phyloP scores from a whole-genome alignment of 768 basidiomycete species.

The Mycena galericulata region DNA sequence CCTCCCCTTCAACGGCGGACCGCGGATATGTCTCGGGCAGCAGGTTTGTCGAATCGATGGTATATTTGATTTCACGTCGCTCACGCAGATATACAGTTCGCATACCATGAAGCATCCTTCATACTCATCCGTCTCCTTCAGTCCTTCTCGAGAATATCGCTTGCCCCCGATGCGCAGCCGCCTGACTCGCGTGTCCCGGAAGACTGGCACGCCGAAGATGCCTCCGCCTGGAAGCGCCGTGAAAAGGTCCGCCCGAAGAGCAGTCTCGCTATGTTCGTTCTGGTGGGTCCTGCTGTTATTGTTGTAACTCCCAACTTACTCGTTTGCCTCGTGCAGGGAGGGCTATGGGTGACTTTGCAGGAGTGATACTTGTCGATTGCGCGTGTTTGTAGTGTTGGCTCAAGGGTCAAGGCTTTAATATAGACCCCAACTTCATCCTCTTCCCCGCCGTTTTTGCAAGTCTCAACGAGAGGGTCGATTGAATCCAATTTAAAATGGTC shows the following conservation, averaged over 20 bases:
- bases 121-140: slow-evolving; percentile 17
- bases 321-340: background rate
- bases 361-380: no score
- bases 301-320: background rate
- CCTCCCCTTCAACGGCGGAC: slow-evolving; percentile 53
- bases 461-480: no score
- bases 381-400: no score
- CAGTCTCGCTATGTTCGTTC: slow-evolving; percentile 16
- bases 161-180: slow-evolving; percentile 17
- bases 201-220: slow-evolving; percentile 7
- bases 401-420: no score
- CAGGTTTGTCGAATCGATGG: background rate
- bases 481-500: no score
- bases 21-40: slow-evolving; percentile 20
- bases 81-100: background rate
- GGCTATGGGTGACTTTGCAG: slow-evolving; percentile 8
- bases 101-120: slow-evolving; percentile 12
- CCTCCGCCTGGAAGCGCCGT: background rate
- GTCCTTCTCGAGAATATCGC: background rate
- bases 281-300: background rate
- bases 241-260: slow-evolving; percentile 19
- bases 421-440: no score
- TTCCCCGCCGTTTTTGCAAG: no score
- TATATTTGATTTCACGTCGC: no score
- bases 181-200: slow-evolving; percentile 7